phyloP scores from a whole-genome alignment of 345 rosid species.

The Ailanthus altissimus region DNA sequence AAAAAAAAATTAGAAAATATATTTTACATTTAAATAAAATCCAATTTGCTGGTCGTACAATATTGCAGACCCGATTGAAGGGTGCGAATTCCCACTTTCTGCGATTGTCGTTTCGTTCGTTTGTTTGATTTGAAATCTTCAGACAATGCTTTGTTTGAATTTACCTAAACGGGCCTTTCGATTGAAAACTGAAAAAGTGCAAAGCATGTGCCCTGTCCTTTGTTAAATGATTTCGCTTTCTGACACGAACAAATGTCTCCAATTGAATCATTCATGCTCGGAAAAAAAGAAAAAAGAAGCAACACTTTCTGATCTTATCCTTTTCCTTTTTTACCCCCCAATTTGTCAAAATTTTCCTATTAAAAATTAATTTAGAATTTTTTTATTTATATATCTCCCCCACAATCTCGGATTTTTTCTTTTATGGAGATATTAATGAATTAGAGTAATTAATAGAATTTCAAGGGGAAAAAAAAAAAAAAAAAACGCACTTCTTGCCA shows the following conservation, averaged over 20 bases:
- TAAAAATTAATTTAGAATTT: not conserved
- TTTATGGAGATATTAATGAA: too few species aligned
- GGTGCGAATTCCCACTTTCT: not conserved
- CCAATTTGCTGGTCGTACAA: not conserved
- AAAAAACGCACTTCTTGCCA: not conserved
- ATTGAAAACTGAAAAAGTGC: slow-evolving; percentile 30
- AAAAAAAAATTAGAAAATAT: not conserved
- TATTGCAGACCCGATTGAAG: not conserved
- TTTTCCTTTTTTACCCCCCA: slow-evolving; percentile 1
- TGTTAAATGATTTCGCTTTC: slow-evolving; percentile 21
- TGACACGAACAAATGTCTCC: slow-evolving; percentile 26
- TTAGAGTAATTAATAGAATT: too few species aligned
- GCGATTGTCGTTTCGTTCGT: not conserved
- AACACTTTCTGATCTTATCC: not conserved
- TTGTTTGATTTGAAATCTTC: slow-evolving; percentile 8
- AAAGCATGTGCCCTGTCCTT: slow-evolving; percentile 21
- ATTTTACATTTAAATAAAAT: not conserved
- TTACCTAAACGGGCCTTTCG: slow-evolving; percentile 12
- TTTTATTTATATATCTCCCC: too few species aligned
- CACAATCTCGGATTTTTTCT: too few species aligned
- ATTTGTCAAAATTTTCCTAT: not conserved
- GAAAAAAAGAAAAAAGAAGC: too few species aligned
- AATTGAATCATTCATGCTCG: not conserved
- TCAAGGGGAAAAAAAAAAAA: too few species aligned
- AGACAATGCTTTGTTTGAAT: not conserved